These are phyloP conservation scores for Aeschynomene evenia DNA, from an alignment of 306 rosid genomes.

Conservation along the genomic window DNA sequence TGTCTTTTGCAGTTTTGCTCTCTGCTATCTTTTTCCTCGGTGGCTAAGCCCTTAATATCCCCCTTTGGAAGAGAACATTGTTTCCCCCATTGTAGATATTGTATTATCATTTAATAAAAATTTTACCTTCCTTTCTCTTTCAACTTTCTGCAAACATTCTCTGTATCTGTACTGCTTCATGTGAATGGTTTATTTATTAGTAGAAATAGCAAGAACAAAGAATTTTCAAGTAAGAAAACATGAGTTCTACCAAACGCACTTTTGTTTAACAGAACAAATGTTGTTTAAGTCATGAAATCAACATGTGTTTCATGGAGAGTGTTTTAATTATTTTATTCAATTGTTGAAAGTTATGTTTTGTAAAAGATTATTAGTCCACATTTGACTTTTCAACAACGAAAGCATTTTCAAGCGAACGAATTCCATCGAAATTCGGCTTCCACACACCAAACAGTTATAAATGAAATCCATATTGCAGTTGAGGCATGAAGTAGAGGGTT, in stretches of 20 bases:
- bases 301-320: not conserved
- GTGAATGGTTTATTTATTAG: not conserved
- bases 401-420: not conserved
- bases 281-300: not conserved
- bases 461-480: not conserved
- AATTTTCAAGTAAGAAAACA: not conserved
- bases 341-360: not conserved
- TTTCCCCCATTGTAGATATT: slow-evolving; percentile 31
- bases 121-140: not conserved
- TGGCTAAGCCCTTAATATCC: not conserved
- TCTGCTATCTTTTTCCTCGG: not conserved
- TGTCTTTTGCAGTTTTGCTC: not conserved
- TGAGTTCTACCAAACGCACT: not conserved
- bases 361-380: not conserved
- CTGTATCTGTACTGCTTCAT: not conserved
- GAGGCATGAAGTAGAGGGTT: not conserved
- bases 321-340: not conserved
- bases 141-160: not conserved
- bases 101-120: not conserved
- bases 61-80: slow-evolving; percentile 18
- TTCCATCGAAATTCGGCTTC: not conserved
- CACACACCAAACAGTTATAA: not conserved
- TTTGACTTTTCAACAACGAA: not conserved
- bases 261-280: not conserved
- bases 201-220: not conserved